These are phyloP conservation scores for Physcomitrellopsis africana DNA, from an alignment of 225 moss, liverwort and hornwort species.

Conservation along the genomic window DNA sequence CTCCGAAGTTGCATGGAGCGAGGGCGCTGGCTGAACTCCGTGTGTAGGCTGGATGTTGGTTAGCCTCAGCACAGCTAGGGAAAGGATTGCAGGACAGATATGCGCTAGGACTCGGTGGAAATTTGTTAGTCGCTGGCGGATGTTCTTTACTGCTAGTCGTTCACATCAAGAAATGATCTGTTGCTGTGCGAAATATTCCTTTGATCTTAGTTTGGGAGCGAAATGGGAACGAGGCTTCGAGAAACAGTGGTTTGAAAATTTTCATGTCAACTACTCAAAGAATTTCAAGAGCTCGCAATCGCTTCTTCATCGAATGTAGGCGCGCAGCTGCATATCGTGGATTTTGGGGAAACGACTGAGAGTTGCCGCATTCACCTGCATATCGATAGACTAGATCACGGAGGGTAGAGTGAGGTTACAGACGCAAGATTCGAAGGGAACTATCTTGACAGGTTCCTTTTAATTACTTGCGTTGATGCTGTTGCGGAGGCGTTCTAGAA, in stretches of 20 bases:
- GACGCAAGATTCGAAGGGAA: slow-evolving; percentile 23
- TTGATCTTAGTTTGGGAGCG: slow-evolving; percentile 17
- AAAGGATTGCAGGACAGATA: slow-evolving; percentile 5
- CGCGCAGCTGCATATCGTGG: slow-evolving; percentile 24
- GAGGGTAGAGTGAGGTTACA: slow-evolving; percentile 12
- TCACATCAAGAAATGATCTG: slow-evolving; percentile 21
- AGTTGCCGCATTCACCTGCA: slow-evolving; percentile 14
- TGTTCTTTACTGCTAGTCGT: neutral
- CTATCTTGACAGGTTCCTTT: neutral
- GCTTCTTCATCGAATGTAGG: slow-evolving; percentile 2
- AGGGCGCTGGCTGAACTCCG: neutral
- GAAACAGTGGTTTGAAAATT: slow-evolving; percentile 11
- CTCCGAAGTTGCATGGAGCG: slow-evolving; percentile 12
- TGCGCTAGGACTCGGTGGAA: neutral
- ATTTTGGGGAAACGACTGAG: slow-evolving; percentile 15
- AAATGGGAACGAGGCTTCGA: slow-evolving; percentile 16
- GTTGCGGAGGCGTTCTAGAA: slow-evolving; percentile 1
- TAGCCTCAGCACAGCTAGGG: slow-evolving; percentile 15
- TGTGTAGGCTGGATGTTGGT: slow-evolving; percentile 12
- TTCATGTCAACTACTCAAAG: slow-evolving; percentile 6
- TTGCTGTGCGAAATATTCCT: neutral
- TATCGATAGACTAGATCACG: slow-evolving; percentile 1
- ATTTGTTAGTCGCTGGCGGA: slow-evolving; percentile 8
- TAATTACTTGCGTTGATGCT: neutral
- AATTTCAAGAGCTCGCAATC: slow-evolving; percentile 19